Evolutionary conservation across 1,284 basidiomycete species (phyloP), one percentile per base, ranked within the genome.

Genomic region (Cutaneotrichosporon dermatis): DNA sequence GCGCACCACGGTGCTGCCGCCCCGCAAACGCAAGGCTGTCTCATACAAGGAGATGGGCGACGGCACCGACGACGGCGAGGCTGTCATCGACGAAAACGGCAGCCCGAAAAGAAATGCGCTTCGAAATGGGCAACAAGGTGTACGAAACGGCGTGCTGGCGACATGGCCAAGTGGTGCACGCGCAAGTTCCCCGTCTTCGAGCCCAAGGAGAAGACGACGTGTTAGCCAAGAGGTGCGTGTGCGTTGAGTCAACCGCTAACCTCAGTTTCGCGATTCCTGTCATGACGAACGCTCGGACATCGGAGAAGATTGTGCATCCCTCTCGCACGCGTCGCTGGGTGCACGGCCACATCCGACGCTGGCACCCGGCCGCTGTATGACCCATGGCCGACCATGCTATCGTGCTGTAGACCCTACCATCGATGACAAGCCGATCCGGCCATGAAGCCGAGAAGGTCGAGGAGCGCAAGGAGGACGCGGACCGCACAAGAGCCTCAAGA

Each of bases 371-470:
- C 95, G 2, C 80, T 98, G 12, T 89, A 95, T 71, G 93, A 99
- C 74, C 96, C 0, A 95, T 99, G 90, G 87, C 89, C 57, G 94
- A 98, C 71, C 93, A 96, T 75, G 93, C 96, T 0, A 95, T 99
- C 64, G 96, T 99, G 0, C 80, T 98, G 4, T 99, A 92, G 95
- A 99, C 71, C 95, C 95, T 0, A 99, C 95, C 0, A 86, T 96
- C 50, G 94, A 99, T 72, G 88, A 90, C 71, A 80, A 87, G 68
- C 92, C 95, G 91, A 89, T 0, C 88, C 91, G 62, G 65, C 64
- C 8, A 70, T 51, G 65, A 68, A 44, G 76, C 83, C 79, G 75
- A 86, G 80, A 86, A 86, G 70, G 84, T 86, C 66, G 88, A 88
- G 67, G 85, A 83, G 45, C 87, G 83, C 69, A 83, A 83, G 66